Evolutionary conservation across 441 rosid species (phyloP).

Genomic region (Erysimum pusillum): DNA sequence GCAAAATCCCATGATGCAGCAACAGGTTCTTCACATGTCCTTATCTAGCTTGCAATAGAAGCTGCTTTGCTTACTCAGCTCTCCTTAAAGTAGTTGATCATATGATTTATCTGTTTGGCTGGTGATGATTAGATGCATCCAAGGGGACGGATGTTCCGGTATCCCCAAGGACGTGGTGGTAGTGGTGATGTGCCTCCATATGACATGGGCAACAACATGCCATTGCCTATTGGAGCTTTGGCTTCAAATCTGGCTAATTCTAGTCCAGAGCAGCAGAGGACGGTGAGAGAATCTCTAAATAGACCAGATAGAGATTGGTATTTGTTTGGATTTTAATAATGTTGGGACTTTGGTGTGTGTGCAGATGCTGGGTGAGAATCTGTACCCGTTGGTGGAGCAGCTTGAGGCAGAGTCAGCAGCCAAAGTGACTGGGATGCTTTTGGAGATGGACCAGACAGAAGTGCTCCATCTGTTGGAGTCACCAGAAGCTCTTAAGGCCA

Average conservation of each 20-base stretch:
- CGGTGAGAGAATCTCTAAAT: slow-evolving; percentile 52
- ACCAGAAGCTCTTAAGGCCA: slow-evolving; percentile 83
- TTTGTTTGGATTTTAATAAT: neutral
- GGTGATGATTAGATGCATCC: slow-evolving; percentile 62
- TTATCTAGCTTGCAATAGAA: neutral
- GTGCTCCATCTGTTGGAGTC: slow-evolving; percentile 89
- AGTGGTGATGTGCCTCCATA: slow-evolving; percentile 53
- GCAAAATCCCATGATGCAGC: slow-evolving; percentile 66
- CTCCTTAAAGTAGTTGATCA: neutral
- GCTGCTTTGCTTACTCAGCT: neutral
- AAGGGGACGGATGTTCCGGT: slow-evolving; percentile 61
- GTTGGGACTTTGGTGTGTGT: neutral
- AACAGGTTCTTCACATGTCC: slow-evolving; percentile 47
- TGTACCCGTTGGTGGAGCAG: slow-evolving; percentile 90
- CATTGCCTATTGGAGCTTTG: slow-evolving; percentile 67
- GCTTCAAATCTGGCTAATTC: slow-evolving; percentile 88
- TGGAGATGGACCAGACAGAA: slow-evolving; percentile 96
- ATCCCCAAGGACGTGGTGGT: slow-evolving; percentile 66
- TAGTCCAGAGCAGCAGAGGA: slow-evolving; percentile 81
- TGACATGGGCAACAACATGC: slow-evolving; percentile 58
- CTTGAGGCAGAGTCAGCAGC: slow-evolving; percentile 86
- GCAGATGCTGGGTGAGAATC: slow-evolving; percentile 88
- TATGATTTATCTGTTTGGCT: slow-evolving; percentile 19
- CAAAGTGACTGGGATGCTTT: slow-evolving; percentile 93
- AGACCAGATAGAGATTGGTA: neutral